Evolutionary conservation across 2,329 filamentous ascomycete species (phyloP).

Genomic region (Fusarium pininemorale): DNA sequence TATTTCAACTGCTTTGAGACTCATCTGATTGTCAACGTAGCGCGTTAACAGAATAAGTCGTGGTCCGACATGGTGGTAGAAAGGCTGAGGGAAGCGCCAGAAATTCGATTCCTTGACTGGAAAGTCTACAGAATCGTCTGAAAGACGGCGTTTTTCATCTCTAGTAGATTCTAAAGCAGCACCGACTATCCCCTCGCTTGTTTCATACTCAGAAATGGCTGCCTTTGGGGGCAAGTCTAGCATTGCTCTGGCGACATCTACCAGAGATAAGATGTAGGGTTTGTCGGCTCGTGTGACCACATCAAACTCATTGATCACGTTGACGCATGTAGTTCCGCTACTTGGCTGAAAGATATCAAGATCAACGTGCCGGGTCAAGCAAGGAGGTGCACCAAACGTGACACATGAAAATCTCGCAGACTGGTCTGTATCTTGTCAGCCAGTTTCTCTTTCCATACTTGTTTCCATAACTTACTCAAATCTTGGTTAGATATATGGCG

Average conservation of each 20-base stretch:
- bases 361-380: slow-evolving; percentile 15
- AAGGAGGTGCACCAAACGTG: slow-evolving; percentile 37
- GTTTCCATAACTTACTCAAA: slow-evolving; percentile 1
- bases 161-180: background rate
- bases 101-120: background rate
- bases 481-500: slow-evolving; percentile 11
- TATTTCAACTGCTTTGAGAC: slow-evolving; percentile 23
- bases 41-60: slow-evolving; percentile 28
- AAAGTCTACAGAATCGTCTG: background rate
- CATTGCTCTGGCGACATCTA: slow-evolving; percentile 22
- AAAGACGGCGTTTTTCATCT: background rate
- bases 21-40: slow-evolving; percentile 10
- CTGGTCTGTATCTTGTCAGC: slow-evolving; percentile 7
- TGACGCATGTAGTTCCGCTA: slow-evolving; percentile 23
- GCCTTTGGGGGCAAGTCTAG: background rate
- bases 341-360: background rate
- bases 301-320: slow-evolving; percentile 41
- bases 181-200: background rate
- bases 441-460: no score
- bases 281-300: slow-evolving; percentile 35
- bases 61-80: slow-evolving; percentile 33
- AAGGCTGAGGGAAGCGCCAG: slow-evolving; percentile 27
- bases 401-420: slow-evolving; percentile 29
- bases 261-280: slow-evolving; percentile 33
- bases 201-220: background rate